Percentiles rank a stretch among this genome's conserved stretches.
These are phyloP conservation scores for Cryomyces minteri DNA, from an alignment of 495 filamentous ascomycete genomes.

Conservation along the genomic window DNA sequence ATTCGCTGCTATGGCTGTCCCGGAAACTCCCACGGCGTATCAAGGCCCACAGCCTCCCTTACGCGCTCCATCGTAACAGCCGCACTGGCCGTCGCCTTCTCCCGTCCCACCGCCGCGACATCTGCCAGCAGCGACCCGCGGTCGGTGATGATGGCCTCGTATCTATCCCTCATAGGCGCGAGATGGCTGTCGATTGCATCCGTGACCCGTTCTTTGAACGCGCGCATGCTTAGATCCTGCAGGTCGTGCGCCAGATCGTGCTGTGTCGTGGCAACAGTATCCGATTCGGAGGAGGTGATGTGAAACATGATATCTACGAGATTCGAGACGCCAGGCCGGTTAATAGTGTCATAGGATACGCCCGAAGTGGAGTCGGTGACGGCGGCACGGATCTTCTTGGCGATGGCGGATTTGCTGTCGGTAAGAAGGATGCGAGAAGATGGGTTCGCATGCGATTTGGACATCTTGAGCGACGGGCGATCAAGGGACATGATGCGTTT, in stretches of 20 bases:
- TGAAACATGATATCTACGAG: conserved; percentile 58
- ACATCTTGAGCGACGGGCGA: conserved; percentile 70
- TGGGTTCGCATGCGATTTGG: conserved; percentile 59
- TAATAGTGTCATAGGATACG: conserved; percentile 51
- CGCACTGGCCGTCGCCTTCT: conserved; percentile 43
- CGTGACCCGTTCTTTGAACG: conserved; percentile 47
- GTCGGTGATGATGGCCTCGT: conserved; percentile 29
- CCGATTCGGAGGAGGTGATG: conserved; percentile 17
- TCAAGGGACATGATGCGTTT: conserved; percentile 80
- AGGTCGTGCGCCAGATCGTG: conserved; percentile 37
- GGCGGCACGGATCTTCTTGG: conserved; percentile 46
- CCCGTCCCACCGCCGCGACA: conserved; percentile 39
- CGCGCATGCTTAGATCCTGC: conserved; percentile 29
- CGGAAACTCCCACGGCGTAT: too few species aligned
- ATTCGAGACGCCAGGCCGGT: conserved; percentile 72
- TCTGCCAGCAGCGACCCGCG: conserved; percentile 34
- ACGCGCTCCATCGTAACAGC: conserved; percentile 47
- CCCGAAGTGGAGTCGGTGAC: conserved; percentile 51
- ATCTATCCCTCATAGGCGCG: conserved; percentile 39
- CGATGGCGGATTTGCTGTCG: conserved; percentile 41
- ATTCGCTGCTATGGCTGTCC: too few species aligned
- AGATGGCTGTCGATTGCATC: conserved; percentile 36
- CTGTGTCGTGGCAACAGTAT: conserved; percentile 13
- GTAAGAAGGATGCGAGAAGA: conserved; percentile 65
- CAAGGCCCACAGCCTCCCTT: conserved; percentile 41